A percentile compares a stretch with the other conserved stretches of the same genome.
Conservation (phyloP, 768 basidiomycete species). For the Amanita molliuscula region DNA sequence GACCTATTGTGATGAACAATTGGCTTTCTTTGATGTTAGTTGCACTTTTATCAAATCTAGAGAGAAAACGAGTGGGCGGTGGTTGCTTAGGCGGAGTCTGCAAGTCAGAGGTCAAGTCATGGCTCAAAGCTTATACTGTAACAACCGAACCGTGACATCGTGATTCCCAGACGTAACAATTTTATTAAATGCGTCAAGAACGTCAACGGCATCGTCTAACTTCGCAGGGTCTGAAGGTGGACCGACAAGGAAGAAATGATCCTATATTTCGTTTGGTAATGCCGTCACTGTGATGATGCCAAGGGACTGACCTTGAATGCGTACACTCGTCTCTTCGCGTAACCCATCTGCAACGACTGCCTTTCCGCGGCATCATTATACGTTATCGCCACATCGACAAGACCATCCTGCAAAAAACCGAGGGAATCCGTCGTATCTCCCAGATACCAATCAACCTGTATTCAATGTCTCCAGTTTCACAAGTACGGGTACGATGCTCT, state of each 20-base stretch:
- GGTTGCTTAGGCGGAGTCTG: conserved; percentile 19
- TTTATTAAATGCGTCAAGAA: conserved; percentile 35
- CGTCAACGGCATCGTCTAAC: conserved; percentile 20
- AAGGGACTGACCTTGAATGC: conserved; percentile 31
- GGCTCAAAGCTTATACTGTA: neutral
- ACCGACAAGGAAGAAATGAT: conserved; percentile 43
- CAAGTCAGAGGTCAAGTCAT: neutral
- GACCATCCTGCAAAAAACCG: conserved; percentile 26
- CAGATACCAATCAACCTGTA: conserved; percentile 44
- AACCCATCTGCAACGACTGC: conserved; percentile 19
- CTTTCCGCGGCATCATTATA: conserved; percentile 43
- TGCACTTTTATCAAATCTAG: conserved; percentile 48
- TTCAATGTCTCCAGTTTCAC: neutral
- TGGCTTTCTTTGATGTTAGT: conserved; percentile 49
- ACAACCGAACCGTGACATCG: conserved; percentile 31
- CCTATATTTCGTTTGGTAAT: conserved; percentile 18
- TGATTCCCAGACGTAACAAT: conserved; percentile 34
- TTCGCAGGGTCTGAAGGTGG: conserved; percentile 36
- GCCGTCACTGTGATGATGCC: neutral
- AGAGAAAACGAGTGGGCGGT: conserved; percentile 37
- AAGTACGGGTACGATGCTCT: neutral
- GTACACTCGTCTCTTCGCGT: conserved; percentile 25
- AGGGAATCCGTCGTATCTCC: conserved; percentile 47
- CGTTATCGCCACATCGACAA: conserved; percentile 40
- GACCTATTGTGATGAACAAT: conserved; percentile 39